Evolutionary conservation across 2,329 filamentous ascomycete genomes (phyloP).

Genomic region (Cytospora mali): DNA sequence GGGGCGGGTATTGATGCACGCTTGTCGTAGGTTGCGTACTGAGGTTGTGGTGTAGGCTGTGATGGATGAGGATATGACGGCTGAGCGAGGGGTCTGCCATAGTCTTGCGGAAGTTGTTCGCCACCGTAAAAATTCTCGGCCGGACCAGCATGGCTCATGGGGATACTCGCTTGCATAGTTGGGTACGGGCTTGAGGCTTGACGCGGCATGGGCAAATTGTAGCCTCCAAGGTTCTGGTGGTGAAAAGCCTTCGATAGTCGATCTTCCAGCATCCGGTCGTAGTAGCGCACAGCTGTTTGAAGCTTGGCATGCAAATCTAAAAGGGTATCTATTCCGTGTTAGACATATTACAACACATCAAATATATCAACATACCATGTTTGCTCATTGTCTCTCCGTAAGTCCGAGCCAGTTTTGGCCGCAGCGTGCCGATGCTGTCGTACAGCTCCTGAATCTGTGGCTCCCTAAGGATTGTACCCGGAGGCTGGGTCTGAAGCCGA

Average conservation of each 20-base stretch:
- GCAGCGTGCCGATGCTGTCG: slow-evolving; percentile 90
- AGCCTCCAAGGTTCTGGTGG: slow-evolving; percentile 72
- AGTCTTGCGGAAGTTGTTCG: slow-evolving; percentile 52
- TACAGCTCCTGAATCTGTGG: slow-evolving; percentile 98
- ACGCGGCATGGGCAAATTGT: slow-evolving; percentile 57
- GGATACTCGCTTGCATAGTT: slow-evolving; percentile 60
- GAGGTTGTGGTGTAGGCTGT: slow-evolving; percentile 47
- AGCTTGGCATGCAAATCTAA: slow-evolving; percentile 94
- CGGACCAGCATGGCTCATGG: slow-evolving; percentile 48
- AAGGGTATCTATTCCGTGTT: slow-evolving; percentile 70
- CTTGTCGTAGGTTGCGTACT: slow-evolving; percentile 48
- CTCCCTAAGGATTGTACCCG: slow-evolving; percentile 92
- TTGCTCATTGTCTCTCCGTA: slow-evolving; percentile 99
- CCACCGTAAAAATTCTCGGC: slow-evolving; percentile 84
- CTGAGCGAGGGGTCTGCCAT: slow-evolving; percentile 51
- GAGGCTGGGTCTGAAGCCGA: slow-evolving; percentile 89
- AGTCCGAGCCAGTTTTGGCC: slow-evolving; percentile 90
- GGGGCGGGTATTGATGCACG: slow-evolving; percentile 45
- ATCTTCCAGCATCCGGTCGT: slow-evolving; percentile 97
- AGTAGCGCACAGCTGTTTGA: slow-evolving; percentile 94
- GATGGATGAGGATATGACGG: slow-evolving; percentile 56
- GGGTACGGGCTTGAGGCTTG: slow-evolving; percentile 70
- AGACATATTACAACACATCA: slow-evolving; percentile 34
- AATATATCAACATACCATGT: slow-evolving; percentile 66
- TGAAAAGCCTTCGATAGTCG: slow-evolving; percentile 90